Percentiles rank a stretch among this genome's conserved stretches.
phyloP scores from a whole-genome alignment of 129 eudicot species.

The Centrapalus pauciflorus region DNA sequence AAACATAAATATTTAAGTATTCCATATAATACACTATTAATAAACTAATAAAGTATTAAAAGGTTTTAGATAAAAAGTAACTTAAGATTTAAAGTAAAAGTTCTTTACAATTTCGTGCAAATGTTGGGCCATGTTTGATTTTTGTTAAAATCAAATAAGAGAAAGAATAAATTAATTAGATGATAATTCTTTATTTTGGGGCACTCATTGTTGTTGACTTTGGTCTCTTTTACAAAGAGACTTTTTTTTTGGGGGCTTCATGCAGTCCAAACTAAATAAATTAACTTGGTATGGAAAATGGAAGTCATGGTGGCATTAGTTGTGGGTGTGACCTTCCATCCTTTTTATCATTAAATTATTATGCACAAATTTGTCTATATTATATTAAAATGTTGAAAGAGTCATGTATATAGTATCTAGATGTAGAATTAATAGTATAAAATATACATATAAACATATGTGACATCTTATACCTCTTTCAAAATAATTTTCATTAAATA shows the following conservation, averaged over 20 bases:
- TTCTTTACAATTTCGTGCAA: too few relatives aligned
- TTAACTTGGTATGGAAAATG: slow-evolving; percentile 8
- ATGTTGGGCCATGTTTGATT: background rate
- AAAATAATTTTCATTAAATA: too few relatives aligned
- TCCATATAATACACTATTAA: too few relatives aligned
- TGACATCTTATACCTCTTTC: too few relatives aligned
- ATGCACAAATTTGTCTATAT: too few relatives aligned
- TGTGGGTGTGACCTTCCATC: background rate
- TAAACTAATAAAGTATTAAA: background rate
- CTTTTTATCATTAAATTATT: background rate
- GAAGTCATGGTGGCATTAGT: background rate
- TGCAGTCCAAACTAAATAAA: slow-evolving; percentile 1
- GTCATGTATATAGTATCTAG: too few relatives aligned
- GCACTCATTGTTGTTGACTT: slow-evolving; percentile 21
- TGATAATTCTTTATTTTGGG: background rate
- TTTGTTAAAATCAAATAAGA: background rate
- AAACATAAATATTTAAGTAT: too few relatives aligned
- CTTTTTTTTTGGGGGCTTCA: slow-evolving; percentile 2
- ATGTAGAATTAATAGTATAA: too few relatives aligned
- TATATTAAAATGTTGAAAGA: too few relatives aligned
- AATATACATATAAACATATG: too few relatives aligned
- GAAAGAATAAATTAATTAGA: background rate
- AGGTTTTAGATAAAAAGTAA: too few relatives aligned
- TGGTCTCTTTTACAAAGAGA: slow-evolving; percentile 12
- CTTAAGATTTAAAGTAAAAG: background rate